phyloP scores from a whole-genome alignment of 495 filamentous ascomycete species.

The Cryomyces antarcticus region DNA sequence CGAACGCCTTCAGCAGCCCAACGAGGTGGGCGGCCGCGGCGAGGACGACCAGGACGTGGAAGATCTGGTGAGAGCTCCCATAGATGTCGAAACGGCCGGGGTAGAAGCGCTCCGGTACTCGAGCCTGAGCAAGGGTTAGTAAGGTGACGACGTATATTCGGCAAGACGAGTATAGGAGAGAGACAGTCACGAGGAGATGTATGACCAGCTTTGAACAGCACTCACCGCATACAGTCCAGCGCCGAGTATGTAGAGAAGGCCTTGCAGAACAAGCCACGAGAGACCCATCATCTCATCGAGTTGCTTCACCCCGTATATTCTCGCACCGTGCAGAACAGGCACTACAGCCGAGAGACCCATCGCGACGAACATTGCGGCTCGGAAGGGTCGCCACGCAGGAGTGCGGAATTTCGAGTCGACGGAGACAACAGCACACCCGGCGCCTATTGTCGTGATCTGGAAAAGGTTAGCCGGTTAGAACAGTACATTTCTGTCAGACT shows the following conservation, averaged over 20 bases:
- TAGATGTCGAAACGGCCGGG: conserved; percentile 54
- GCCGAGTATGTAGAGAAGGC: conserved; percentile 66
- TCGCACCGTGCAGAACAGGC: conserved; percentile 56
- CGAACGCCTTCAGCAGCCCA: conserved; percentile 32
- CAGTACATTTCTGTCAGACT: not conserved
- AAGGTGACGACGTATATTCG: not conserved
- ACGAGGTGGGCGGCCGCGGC: conserved; percentile 44
- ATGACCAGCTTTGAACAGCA: not conserved
- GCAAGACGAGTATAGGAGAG: not conserved
- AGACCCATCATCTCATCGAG: conserved; percentile 60
- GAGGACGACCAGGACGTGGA: conserved; percentile 50
- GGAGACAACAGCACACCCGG: conserved; percentile 54
- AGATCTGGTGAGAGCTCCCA: conserved; percentile 64
- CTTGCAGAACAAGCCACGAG: conserved; percentile 60
- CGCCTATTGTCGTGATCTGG: conserved; percentile 56
- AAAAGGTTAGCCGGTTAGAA: too few species aligned
- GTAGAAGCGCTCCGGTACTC: conserved; percentile 37
- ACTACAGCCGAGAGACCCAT: conserved; percentile 73
- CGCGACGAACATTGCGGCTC: conserved; percentile 76
- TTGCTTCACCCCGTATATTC: conserved; percentile 33
- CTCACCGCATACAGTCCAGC: conserved; percentile 62
- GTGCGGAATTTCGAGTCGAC: conserved; percentile 64
- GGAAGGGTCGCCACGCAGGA: conserved; percentile 61
- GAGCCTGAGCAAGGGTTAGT: conserved; percentile 3
- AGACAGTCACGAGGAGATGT: not conserved